Evolutionary conservation across 2,329 filamentous ascomycete genomes (phyloP).

Genomic region (Colletotrichum tabaci): DNA sequence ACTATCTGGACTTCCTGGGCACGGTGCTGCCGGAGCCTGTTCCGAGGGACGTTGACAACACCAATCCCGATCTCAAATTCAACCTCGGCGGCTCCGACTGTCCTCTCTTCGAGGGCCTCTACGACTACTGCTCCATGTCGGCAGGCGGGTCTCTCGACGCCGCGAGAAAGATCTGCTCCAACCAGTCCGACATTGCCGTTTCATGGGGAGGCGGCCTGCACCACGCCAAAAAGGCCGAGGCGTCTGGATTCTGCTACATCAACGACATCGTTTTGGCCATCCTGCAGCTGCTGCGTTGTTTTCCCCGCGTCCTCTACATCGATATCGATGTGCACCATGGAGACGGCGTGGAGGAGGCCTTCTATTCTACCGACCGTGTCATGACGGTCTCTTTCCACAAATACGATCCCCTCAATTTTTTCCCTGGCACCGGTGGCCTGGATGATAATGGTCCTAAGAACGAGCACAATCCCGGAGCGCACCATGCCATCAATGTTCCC

Average conservation of each 20-base stretch:
- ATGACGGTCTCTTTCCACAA: constrained; percentile 98
- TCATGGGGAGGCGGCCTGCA: constrained; percentile 98
- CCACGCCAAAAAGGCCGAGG: constrained; percentile 94
- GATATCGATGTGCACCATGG: constrained; percentile 95
- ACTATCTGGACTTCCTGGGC: constrained; percentile 92
- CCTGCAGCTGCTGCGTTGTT: constrained; percentile 85
- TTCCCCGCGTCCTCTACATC: constrained; percentile 92
- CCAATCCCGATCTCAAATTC: constrained; percentile 78
- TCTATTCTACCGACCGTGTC: constrained; percentile 89
- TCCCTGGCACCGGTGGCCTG: constrained; percentile 90
- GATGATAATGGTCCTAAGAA: constrained; percentile 88
- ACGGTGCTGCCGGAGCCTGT: constrained; percentile 77
- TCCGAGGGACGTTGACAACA: constrained; percentile 76
- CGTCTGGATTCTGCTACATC: constrained; percentile 98
- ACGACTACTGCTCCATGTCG: constrained; percentile 95
- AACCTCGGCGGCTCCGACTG: constrained; percentile 94
- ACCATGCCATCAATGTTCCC: constrained; percentile 92
- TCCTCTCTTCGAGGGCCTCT: constrained; percentile 95
- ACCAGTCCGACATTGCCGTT: constrained; percentile 94
- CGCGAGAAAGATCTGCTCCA: constrained; percentile 87
- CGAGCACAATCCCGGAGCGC: constrained; percentile 87
- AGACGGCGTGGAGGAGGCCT: constrained; percentile 92
- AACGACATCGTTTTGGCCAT: constrained; percentile 98
- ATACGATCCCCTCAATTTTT: constrained; percentile 87
- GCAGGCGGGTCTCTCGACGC: constrained; percentile 92